phyloP scores from a whole-genome alignment of 179 eudicot species.

The Heliamphora pulchella region DNA sequence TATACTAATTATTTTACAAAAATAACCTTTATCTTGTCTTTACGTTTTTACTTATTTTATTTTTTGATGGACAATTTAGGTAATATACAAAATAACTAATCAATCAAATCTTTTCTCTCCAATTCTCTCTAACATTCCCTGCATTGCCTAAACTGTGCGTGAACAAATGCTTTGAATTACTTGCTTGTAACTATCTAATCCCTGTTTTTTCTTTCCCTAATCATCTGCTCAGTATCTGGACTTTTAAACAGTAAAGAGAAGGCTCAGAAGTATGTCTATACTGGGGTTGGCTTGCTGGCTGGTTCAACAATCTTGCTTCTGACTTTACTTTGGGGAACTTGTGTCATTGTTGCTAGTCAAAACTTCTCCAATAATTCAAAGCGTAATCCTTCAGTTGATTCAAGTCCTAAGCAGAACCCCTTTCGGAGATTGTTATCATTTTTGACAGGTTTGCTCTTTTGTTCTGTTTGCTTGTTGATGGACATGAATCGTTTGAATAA shows the following conservation, averaged over 20 bases:
- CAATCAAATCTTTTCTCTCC: too few relatives aligned
- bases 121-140: too few relatives aligned
- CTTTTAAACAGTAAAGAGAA: constrained; percentile 18
- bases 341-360: constrained; percentile 23
- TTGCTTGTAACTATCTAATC: background rate
- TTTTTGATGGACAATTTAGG: too few relatives aligned
- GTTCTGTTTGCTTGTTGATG: background rate
- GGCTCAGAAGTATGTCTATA: constrained; percentile 24
- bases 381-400: constrained; percentile 12
- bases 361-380: background rate
- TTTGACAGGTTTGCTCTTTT: constrained; percentile 13
- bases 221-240: constrained; percentile 25
- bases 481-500: too few relatives aligned
- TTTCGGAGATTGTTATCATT: constrained; percentile 5
- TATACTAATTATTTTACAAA: too few relatives aligned
- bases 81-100: too few relatives aligned
- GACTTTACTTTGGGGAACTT: constrained; percentile 27
- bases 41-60: too few relatives aligned
- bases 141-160: background rate
- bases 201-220: background rate
- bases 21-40: too few relatives aligned
- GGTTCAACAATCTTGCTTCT: constrained; percentile 31
- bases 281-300: constrained; percentile 27
- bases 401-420: constrained; percentile 2
- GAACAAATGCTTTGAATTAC: background rate